Conservation (phyloP, 2,329 filamentous ascomycete genomes). For the Colletotrichum sp. region DNA sequence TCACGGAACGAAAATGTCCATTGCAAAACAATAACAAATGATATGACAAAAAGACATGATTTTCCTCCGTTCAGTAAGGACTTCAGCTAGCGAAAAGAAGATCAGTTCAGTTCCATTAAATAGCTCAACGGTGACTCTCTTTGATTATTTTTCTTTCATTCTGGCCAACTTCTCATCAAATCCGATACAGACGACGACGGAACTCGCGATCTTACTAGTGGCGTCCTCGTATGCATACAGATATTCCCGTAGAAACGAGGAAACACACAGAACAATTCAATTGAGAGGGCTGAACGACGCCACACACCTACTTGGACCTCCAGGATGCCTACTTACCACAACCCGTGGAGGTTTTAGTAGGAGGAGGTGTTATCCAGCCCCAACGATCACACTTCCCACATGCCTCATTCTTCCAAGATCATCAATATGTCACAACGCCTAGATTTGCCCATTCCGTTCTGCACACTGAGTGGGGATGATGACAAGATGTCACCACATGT, state of each 20-base stretch:
- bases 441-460: not conserved
- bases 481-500: not conserved
- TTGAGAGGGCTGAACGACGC: no score
- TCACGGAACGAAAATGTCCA: not conserved
- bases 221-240: fast-evolving
- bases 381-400: not conserved
- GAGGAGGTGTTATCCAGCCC: no score
- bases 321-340: no score
- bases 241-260: fast-evolving
- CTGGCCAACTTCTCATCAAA: not conserved
- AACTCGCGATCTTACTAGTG: not conserved
- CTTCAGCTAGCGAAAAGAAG: not conserved
- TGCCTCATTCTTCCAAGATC: not conserved
- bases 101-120: not conserved
- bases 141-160: not conserved
- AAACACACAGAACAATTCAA: not conserved
- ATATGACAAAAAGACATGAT: not conserved
- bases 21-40: not conserved
- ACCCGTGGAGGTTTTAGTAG: no score
- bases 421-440: not conserved
- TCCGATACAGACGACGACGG: not conserved
- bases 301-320: no score
- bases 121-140: not conserved
- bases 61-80: not conserved
- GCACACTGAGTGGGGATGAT: not conserved